Evolutionary conservation across 2,329 filamentous ascomycete genomes (phyloP).

Genomic region (Acarospora socialis): DNA sequence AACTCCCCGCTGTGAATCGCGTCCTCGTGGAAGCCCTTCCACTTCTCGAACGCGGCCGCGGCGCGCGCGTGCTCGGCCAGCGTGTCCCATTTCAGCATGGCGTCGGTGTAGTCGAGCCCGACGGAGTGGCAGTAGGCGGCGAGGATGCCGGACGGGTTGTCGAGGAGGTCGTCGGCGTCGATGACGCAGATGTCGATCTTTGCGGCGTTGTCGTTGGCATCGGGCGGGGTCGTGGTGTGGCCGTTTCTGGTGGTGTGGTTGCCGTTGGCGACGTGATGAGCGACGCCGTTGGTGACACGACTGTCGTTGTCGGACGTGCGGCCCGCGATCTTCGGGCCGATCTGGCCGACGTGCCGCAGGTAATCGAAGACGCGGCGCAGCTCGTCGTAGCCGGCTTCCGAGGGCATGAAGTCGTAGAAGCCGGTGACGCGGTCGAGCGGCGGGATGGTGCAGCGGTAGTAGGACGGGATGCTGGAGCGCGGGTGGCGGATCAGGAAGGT

Average conservation of each 20-base stretch:
- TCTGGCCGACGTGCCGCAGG: slow-evolving; percentile 50
- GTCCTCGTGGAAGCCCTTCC: slow-evolving; percentile 94
- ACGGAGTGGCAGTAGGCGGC: slow-evolving; percentile 68
- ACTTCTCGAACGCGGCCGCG: slow-evolving; percentile 75
- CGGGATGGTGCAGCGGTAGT: slow-evolving; percentile 85
- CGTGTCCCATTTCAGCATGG: slow-evolving; percentile 77
- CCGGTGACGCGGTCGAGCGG: slow-evolving; percentile 70
- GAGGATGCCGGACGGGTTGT: slow-evolving; percentile 64
- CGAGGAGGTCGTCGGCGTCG: slow-evolving; percentile 86
- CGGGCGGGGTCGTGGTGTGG: no score
- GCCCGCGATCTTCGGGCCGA: slow-evolving; percentile 54
- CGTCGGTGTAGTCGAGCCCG: slow-evolving; percentile 56
- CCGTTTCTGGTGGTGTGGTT: slow-evolving; percentile 17
- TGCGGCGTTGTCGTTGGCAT: slow-evolving; percentile 7
- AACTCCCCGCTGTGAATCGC: slow-evolving; percentile 70
- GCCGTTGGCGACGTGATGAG: slow-evolving; percentile 17
- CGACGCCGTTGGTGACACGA: slow-evolving; percentile 20
- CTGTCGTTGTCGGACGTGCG: slow-evolving; percentile 16
- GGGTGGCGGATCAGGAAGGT: slow-evolving; percentile 95
- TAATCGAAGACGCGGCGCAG: slow-evolving; percentile 79
- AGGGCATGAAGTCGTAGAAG: slow-evolving; percentile 74
- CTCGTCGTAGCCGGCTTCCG: slow-evolving; percentile 82
- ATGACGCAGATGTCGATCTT: slow-evolving; percentile 63
- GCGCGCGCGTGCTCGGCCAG: slow-evolving; percentile 57
- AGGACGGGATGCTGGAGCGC: slow-evolving; percentile 79